Evolutionary conservation across 805 yeast genomes (phyloP), one percentile per base, ranked within the genome.

Genomic region (Blastobotrys muscicola): DNA sequence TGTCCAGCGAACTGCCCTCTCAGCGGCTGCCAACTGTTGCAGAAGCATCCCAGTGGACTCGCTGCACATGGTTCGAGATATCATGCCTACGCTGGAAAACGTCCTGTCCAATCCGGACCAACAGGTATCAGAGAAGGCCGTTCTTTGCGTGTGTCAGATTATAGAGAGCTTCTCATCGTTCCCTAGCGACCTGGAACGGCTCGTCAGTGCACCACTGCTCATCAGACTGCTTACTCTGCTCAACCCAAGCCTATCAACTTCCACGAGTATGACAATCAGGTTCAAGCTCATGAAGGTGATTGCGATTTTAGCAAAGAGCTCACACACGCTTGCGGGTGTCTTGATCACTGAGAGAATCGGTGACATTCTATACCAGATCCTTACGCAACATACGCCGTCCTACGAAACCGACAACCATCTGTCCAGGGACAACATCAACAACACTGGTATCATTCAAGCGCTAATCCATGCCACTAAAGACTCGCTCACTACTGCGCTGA

Each of bases 1-100:
- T 63, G 84, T 94, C 0, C 97, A 90, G 60, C 68, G 94, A 43
- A 82, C 86, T 50, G 85, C 94, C 11, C 64, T 87, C 31, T 65
- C 70, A 0, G 82, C 52, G 39, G 50, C 54, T 37, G 50, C 62
- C 38, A 45, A 48, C 49, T 39, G 56, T 43, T 30, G 48, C 43
- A 7, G 41, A 33, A 3, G 42, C 39, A 29, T 49, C 36, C 33
- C 47, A 1, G 36, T 36, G 4, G 39, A 45, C 29, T 41, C 46
- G 10, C 43, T 54, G 20, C 39, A 42, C n/a, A 65, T 67, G 38
- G 64, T 85, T 7, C 66, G 71, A 43, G 79, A 73, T 33, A 72
- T 80, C 1, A 76, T 84, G 51, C 80, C 78, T 4, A 67, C 67
- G 8, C 65, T 87, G 26, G 74, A 80, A 31, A 68, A 23, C 71